Conservation (phyloP, 1,139 yeast genomes). For the Lodderomyces margitis region DNA sequence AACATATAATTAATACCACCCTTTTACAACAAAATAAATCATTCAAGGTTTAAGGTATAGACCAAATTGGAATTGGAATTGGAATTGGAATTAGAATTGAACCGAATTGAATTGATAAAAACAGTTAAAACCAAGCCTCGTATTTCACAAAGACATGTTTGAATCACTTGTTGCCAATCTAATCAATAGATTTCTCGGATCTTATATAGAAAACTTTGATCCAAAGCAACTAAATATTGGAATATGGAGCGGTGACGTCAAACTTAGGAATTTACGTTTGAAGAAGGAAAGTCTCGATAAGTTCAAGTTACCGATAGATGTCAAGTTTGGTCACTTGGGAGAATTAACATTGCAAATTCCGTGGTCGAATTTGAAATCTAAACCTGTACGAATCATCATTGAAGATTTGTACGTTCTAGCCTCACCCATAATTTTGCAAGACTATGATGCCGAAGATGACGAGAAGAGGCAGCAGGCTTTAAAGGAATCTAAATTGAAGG, state of each 20-base stretch:
- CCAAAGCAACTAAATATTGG: slow-evolving; percentile 93
- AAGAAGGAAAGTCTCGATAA: slow-evolving; percentile 84
- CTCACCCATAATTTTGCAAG: slow-evolving; percentile 57
- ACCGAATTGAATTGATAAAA: too few relatives aligned
- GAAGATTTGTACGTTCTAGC: slow-evolving; percentile 87
- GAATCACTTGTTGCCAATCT: slow-evolving; percentile 58
- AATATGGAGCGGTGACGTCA: slow-evolving; percentile 97
- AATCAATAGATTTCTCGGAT: slow-evolving; percentile 54
- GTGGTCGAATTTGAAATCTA: slow-evolving; percentile 91
- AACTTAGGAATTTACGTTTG: slow-evolving; percentile 69
- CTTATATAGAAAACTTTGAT: slow-evolving; percentile 91
- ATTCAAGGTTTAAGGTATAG: too few relatives aligned
- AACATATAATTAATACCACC: too few relatives aligned
- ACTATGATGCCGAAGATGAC: slow-evolving; percentile 66
- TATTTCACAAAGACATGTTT: too few relatives aligned
- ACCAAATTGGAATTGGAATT: too few relatives aligned
- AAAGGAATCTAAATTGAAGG: slow-evolving; percentile 66
- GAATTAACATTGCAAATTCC: slow-evolving; percentile 90
- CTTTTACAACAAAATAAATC: too few relatives aligned
- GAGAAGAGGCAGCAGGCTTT: slow-evolving; percentile 58
- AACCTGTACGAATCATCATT: slow-evolving; percentile 88
- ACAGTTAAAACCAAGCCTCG: too few relatives aligned
- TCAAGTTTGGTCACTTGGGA: slow-evolving; percentile 89
- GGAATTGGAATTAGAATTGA: too few relatives aligned
- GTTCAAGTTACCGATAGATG: slow-evolving; percentile 81